These are phyloP conservation scores for Termitomyces sp. DNA, from an alignment of 768 basidiomycete species.

Conservation along the genomic window DNA sequence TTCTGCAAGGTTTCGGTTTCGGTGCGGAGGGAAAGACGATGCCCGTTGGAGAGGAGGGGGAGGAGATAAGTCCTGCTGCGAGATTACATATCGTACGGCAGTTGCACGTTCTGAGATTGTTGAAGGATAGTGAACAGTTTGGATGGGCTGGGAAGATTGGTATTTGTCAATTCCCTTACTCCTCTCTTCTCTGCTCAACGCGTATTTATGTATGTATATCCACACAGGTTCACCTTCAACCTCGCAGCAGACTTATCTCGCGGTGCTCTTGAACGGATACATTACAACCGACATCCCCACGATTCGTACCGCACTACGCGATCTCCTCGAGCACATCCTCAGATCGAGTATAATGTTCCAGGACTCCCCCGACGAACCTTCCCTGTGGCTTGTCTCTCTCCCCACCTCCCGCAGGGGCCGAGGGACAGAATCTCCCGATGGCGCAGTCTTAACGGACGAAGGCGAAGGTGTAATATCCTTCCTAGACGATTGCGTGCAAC, in stretches of 20 bases:
- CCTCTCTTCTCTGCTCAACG: background rate
- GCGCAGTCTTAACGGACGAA: slow-evolving; percentile 51
- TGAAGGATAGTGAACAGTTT: slow-evolving; percentile 80
- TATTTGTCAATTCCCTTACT: too few relatives aligned
- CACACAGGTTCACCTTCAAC: too few relatives aligned
- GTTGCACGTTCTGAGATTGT: slow-evolving; percentile 71
- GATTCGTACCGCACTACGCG: slow-evolving; percentile 42
- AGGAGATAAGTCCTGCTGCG: slow-evolving; percentile 20
- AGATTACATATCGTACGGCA: slow-evolving; percentile 52
- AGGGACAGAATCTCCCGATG: slow-evolving; percentile 46
- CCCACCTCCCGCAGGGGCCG: slow-evolving; percentile 39
- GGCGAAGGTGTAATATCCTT: slow-evolving; percentile 57
- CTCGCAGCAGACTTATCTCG: slow-evolving; percentile 64
- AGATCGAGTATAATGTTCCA: slow-evolving; percentile 76
- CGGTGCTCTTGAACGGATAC: slow-evolving; percentile 68
- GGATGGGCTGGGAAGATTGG: slow-evolving; percentile 73
- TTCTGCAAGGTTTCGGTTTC: slow-evolving; percentile 55
- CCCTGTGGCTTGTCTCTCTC: slow-evolving; percentile 69
- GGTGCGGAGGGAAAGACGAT: slow-evolving; percentile 6
- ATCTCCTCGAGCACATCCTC: slow-evolving; percentile 64
- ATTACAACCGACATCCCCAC: slow-evolving; percentile 45
- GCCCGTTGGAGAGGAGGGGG: slow-evolving; percentile 19
- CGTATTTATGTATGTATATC: slow-evolving; percentile 11
- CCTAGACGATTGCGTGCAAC: slow-evolving; percentile 82
- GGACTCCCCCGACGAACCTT: slow-evolving; percentile 66